phyloP scores from a whole-genome alignment of 805 yeast species.

The Starmerella bacillaris region DNA sequence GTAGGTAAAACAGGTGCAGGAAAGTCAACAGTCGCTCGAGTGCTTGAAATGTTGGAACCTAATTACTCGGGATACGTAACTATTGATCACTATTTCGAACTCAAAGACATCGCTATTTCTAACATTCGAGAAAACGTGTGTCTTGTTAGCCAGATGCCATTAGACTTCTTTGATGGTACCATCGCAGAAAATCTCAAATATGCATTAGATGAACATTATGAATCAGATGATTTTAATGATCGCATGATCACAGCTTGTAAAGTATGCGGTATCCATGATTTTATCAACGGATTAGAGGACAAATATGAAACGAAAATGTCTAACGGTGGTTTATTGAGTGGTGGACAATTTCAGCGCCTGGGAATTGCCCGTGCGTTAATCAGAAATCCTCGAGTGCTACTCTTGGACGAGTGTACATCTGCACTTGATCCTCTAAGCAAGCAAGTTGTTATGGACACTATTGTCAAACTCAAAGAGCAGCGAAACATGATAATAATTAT shows the following conservation, averaged over 20 bases:
- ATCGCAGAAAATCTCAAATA: constrained; percentile 43
- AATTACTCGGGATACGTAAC: constrained; percentile 26
- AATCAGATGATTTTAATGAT: neutral
- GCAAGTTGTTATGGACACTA: constrained; percentile 31
- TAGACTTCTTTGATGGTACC: constrained; percentile 49
- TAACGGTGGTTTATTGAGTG: constrained; percentile 42
- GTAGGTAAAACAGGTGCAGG: constrained; percentile 87
- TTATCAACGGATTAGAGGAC: constrained; percentile 31
- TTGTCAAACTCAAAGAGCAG: constrained; percentile 23
- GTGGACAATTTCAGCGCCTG: constrained; percentile 79
- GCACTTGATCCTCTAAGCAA: constrained; percentile 58
- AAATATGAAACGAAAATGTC: constrained; percentile 40
- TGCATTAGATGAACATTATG: neutral
- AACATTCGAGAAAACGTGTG: constrained; percentile 39
- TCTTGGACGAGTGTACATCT: constrained; percentile 79
- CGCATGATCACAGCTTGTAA: constrained; percentile 22
- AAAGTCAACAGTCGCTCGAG: constrained; percentile 53
- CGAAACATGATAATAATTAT: constrained; percentile 36
- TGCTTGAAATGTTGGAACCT: constrained; percentile 39
- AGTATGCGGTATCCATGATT: constrained; percentile 37
- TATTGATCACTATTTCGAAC: constrained; percentile 30
- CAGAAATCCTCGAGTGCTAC: constrained; percentile 42
- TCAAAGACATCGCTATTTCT: constrained; percentile 29
- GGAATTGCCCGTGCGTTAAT: constrained; percentile 70
- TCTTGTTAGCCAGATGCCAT: constrained; percentile 60